phyloP scores from a whole-genome alignment of 805 yeast species.

The Hanseniaspora guilliermondii region DNA sequence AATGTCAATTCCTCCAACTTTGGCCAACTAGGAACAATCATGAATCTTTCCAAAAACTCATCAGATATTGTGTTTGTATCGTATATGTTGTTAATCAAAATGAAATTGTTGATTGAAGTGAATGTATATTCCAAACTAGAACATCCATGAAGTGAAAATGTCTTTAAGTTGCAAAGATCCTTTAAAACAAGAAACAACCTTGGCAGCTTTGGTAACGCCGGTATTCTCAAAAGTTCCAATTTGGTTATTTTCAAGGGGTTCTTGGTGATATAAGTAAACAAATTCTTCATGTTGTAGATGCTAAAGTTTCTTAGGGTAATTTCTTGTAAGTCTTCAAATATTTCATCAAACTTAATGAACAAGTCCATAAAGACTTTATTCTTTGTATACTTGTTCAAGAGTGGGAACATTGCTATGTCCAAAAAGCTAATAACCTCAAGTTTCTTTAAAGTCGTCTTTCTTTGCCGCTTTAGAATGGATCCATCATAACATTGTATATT shows the following conservation, averaged over 20 bases:
- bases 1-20: background rate
- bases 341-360: background rate
- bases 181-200: background rate
- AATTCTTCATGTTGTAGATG: background rate
- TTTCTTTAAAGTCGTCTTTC: background rate
- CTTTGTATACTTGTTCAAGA: background rate
- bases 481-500: background rate
- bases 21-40: constrained; percentile 4
- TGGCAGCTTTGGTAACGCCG: background rate
- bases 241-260: background rate
- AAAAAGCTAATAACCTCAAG: background rate
- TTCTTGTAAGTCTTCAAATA: background rate
- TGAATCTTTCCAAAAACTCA: constrained; percentile 1
- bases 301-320: background rate
- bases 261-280: background rate
- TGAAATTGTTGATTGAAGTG: background rate
- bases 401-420: background rate
- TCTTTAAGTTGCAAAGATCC: background rate
- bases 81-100: background rate
- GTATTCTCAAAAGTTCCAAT: background rate
- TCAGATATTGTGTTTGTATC: background rate
- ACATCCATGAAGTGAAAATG: constrained; percentile 7
- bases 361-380: background rate
- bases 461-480: background rate
- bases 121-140: background rate